These are phyloP conservation scores for Xylaria bambusicola DNA, from an alignment of 495 filamentous ascomycete species.

Conservation along the genomic window DNA sequence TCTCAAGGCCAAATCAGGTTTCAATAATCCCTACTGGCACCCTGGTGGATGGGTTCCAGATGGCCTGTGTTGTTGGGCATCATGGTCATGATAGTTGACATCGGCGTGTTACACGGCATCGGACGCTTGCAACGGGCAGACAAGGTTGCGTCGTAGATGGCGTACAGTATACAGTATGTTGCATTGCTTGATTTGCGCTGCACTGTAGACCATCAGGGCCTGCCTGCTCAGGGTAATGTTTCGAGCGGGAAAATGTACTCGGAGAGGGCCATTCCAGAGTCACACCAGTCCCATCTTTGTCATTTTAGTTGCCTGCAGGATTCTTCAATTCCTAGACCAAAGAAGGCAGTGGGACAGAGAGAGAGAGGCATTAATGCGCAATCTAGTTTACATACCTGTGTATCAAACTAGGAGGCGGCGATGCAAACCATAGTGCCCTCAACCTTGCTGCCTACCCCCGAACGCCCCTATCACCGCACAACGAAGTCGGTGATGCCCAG, in stretches of 20 bases:
- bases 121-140: conserved; percentile 22
- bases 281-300: conserved; percentile 28
- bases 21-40: neutral
- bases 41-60: conserved; percentile 8
- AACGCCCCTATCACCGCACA: conserved; percentile 5
- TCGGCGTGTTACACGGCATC: conserved; percentile 16
- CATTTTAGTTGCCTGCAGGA: conserved; percentile 27
- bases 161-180: neutral
- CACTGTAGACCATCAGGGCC: conserved; percentile 21
- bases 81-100: conserved; percentile 18
- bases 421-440: neutral
- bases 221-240: too few species aligned
- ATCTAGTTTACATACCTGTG: neutral
- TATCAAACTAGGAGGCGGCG: conserved; percentile 10
- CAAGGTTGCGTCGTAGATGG: conserved; percentile 9
- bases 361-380: too few species aligned
- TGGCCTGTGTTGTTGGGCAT: conserved; percentile 13
- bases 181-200: neutral
- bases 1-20: neutral
- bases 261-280: conserved; percentile 28
- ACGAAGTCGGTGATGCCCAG: conserved; percentile 12
- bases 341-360: neutral
- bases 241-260: conserved; percentile 27
- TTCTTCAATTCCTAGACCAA: neutral
- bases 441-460: neutral